Percentiles rank a stretch among this genome's conserved stretches.
Conservation (phyloP, 768 basidiomycete species). For the Agaricus subrufescens region DNA sequence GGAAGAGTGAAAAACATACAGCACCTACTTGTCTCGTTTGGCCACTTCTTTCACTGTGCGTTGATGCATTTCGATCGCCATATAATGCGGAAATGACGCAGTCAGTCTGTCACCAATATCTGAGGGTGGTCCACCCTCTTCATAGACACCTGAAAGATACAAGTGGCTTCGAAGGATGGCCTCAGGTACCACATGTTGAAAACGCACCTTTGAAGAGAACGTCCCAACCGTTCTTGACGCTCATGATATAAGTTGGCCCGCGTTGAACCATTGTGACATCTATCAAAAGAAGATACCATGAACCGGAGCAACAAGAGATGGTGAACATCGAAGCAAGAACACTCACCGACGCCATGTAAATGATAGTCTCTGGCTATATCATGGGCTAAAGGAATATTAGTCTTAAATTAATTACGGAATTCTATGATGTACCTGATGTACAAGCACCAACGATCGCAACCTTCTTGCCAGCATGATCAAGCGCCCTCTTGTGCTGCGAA, state of each 20-base stretch:
- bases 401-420: too few species aligned
- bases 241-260: conserved; percentile 49
- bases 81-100: conserved; percentile 40
- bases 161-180: not conserved
- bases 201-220: conserved; percentile 21
- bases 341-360: conserved; percentile 28
- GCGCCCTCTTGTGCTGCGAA: conserved; percentile 39
- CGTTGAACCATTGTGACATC: conserved; percentile 47
- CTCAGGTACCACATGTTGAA: not conserved
- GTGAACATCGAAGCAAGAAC: not conserved
- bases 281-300: conserved; percentile 12
- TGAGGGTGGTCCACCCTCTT: conserved; percentile 42
- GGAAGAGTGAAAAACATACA: not conserved
- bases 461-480: conserved; percentile 54
- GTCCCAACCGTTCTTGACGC: conserved; percentile 32
- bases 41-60: conserved; percentile 19
- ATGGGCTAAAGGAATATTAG: conserved; percentile 23
- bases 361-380: conserved; percentile 35
- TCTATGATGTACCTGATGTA: conserved; percentile 38
- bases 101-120: conserved; percentile 48
- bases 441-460: conserved; percentile 68
- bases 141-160: conserved; percentile 27
- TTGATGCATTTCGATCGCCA: conserved; percentile 17
- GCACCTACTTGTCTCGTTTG: conserved; percentile 30
- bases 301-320: not conserved